Base-by-base conservation (phyloP, 148 eudicot species). In the Cornus controversa region DNA sequence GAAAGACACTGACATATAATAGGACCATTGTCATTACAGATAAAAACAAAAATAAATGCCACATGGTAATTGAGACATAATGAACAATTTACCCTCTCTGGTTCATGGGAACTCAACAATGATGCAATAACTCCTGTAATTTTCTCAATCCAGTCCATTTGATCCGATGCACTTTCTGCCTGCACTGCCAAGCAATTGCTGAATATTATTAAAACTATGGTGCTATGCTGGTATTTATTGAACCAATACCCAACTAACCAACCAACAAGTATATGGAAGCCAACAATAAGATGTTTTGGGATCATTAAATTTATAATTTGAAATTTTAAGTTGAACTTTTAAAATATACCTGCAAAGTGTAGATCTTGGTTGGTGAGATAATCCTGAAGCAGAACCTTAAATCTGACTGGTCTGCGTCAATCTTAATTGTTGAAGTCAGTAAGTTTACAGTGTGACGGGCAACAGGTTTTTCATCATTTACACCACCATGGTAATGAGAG, bases 131-230 rank as follows among this genome's bases (percentile, higher is more conserved):
- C 99, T 77, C 97, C 99, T 67, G 91, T 90, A 83, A 95, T 95
- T 77, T 91, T 95, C 57, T 93, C 97, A 77, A 95, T 90, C 99
- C 99, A 95, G 75, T 95, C 99, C 94, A 88, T 86, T 83, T 90
- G 97, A 66, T 95, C 99, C 70, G 84, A 57, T 45, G 87, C 87
- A 84, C 87, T 93, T 79, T 95, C 99, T 78, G 99, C 99, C 99
- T 95, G 85, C 82, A 82, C 60, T 23, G 75, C 79, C 80, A 83
- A 80, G 50, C 66, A 84, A 69, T 75, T 53, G 28, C 36, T 60
- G 24, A 8, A 34, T 16, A 10, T 67, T 31, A 73, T 36, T 42
- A 74, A 23, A 34, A 31, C 34, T 31, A 31, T 31, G 34, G 34
- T 31, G 8, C 6, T 3, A 36, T 34, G 31, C 23, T 2, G n/a